phyloP scores from a whole-genome alignment of 78 protist genomes.

The Polysphondylium violaceum region DNA sequence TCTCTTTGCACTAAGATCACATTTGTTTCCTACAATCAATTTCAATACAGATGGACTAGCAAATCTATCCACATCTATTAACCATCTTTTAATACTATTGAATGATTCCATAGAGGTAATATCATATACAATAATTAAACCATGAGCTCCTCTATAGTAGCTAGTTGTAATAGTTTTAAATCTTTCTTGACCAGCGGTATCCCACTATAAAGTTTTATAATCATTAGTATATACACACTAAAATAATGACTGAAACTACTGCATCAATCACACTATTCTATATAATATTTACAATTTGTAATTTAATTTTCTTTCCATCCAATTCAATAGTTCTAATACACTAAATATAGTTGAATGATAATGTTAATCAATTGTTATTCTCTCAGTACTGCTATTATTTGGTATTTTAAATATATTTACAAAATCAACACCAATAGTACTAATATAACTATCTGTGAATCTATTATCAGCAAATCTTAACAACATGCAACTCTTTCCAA shows the following conservation, averaged over 20 bases:
- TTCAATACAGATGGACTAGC: constrained; percentile 72
- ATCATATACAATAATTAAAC: constrained; percentile 84
- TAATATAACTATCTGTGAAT: constrained; percentile 90
- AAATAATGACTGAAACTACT: background rate
- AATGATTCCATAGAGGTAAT: constrained; percentile 64
- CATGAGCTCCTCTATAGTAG: constrained; percentile 92
- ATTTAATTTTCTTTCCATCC: constrained; percentile 93
- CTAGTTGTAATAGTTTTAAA: constrained; percentile 86
- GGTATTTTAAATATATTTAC: background rate
- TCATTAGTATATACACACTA: background rate
- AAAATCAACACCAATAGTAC: constrained; percentile 95
- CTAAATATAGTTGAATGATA: constrained; percentile 41
- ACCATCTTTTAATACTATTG: constrained; percentile 81
- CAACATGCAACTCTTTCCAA: constrained; percentile 93
- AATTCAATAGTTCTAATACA: constrained; percentile 96
- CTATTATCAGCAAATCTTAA: constrained; percentile 96
- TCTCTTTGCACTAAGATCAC: constrained; percentile 68
- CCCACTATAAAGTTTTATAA: constrained; percentile 35
- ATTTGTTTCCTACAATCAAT: constrained; percentile 74
- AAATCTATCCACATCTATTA: constrained; percentile 77
- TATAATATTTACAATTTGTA: constrained; percentile 80
- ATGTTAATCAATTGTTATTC: background rate
- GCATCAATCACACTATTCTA: background rate
- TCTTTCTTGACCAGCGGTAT: constrained; percentile 92
- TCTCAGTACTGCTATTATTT: background rate